phyloP scores from a whole-genome alignment of 306 rosid species.

The Herpetospermum pedunculosum region DNA sequence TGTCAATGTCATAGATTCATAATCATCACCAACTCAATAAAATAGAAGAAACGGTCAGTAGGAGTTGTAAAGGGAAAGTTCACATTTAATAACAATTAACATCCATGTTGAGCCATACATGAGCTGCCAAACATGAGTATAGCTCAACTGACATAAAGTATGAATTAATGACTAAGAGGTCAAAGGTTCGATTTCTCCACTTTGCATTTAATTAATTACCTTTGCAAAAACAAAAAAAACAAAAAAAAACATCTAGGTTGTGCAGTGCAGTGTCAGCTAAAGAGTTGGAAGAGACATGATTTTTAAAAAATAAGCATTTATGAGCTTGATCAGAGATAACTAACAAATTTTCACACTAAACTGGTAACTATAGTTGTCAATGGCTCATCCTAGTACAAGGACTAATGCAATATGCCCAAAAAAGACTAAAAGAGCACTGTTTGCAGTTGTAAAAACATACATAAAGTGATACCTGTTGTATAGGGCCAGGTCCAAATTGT shows the following conservation, averaged over 20 bases:
- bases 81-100: neutral
- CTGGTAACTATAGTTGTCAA: neutral
- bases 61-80: neutral
- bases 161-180: too few relatives aligned
- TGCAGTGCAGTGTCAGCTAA: neutral
- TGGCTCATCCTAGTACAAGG: neutral
- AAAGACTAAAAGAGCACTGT: neutral
- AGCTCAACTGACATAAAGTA: too few relatives aligned
- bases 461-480: conserved; percentile 59
- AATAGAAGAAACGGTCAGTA: neutral
- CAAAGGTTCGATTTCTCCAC: too few relatives aligned
- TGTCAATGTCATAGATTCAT: conserved; percentile 23
- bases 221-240: too few relatives aligned
- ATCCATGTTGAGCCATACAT: neutral
- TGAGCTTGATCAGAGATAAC: neutral
- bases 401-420: neutral
- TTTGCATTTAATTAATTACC: too few relatives aligned
- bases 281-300: neutral
- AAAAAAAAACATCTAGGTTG: too few relatives aligned
- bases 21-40: neutral
- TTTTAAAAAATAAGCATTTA: neutral
- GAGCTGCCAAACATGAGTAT: too few relatives aligned
- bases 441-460: neutral
- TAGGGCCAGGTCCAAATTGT: conserved; percentile 91
- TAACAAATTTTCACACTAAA: neutral